These are phyloP conservation scores for Tuctoria greenei DNA, from an alignment of 176 grass and related monocot species.

Conservation along the genomic window DNA sequence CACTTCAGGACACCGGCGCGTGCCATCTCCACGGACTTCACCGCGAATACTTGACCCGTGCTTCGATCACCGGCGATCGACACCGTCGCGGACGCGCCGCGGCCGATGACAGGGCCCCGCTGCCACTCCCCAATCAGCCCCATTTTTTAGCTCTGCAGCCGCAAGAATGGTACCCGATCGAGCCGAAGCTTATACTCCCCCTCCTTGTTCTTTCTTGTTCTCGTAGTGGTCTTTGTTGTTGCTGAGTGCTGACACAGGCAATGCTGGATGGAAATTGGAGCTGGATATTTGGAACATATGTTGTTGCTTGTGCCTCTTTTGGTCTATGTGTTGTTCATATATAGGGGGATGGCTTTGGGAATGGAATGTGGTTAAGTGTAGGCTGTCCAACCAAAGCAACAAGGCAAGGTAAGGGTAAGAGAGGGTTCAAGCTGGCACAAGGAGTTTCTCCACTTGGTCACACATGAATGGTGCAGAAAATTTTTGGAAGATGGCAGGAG, in stretches of 20 bases:
- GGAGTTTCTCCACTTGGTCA: constrained; percentile 37
- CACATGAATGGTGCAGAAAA: constrained; percentile 10
- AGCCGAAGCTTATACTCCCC: not conserved
- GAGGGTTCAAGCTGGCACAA: constrained; percentile 30
- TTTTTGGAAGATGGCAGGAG: constrained; percentile 15
- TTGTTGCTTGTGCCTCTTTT: constrained; percentile 9
- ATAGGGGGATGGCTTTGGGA: constrained; percentile 19
- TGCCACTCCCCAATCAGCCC: constrained; percentile 25
- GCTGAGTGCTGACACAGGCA: too few species aligned
- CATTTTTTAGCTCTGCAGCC: constrained; percentile 5
- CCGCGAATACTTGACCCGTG: constrained; percentile 45
- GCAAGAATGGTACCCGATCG: too few species aligned
- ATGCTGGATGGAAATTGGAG: not conserved
- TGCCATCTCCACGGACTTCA: constrained; percentile 37
- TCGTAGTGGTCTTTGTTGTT: not conserved
- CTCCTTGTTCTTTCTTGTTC: constrained; percentile 13
- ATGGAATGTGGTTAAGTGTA: constrained; percentile 30
- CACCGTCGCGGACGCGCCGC: constrained; percentile 48
- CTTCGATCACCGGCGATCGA: constrained; percentile 25
- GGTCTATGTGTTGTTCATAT: constrained; percentile 8
- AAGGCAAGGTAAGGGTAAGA: constrained; percentile 7
- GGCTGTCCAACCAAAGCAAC: constrained; percentile 43
- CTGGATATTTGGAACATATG: too few species aligned
- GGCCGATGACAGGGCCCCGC: constrained; percentile 37
- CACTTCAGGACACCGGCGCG: constrained; percentile 18